Evolutionary conservation across 257 asterid genomes (phyloP).

Genomic region (Solanum dulcamara): DNA sequence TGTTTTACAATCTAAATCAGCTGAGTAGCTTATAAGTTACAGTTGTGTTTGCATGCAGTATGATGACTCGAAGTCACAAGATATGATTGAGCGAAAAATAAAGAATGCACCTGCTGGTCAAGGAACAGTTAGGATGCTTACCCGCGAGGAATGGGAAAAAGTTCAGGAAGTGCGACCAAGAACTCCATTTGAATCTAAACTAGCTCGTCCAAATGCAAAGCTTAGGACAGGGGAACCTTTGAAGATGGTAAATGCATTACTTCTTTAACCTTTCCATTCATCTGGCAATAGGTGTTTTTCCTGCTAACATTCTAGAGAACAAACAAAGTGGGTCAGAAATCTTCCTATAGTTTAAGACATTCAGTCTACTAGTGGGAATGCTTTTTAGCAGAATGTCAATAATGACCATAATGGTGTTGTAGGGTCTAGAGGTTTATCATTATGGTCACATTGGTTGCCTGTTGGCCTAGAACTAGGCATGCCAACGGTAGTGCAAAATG

Average conservation of each 20-base stretch:
- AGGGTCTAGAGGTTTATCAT: background rate
- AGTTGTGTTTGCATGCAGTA: constrained; percentile 33
- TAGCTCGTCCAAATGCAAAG: constrained; percentile 60
- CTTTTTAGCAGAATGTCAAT: background rate
- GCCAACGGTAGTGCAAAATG: background rate
- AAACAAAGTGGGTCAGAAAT: background rate
- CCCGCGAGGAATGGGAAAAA: constrained; percentile 84
- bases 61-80: constrained; percentile 68
- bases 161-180: constrained; percentile 66
- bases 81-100: constrained; percentile 57
- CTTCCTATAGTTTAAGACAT: background rate
- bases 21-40: background rate
- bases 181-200: constrained; percentile 81
- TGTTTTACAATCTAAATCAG: background rate
- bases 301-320: background rate
- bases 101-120: constrained; percentile 82
- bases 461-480: background rate
- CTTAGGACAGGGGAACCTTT: constrained; percentile 23
- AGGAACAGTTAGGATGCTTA: constrained; percentile 87
- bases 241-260: constrained; percentile 13
- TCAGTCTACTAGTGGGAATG: background rate
- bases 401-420: background rate
- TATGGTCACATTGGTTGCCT: background rate
- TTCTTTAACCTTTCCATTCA: background rate
- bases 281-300: background rate